A percentile compares a stretch with the other conserved stretches of the same genome.
These are phyloP conservation scores for Buddleja alternifolia DNA, from an alignment of 257 asterid genomes.

Conservation along the genomic window DNA sequence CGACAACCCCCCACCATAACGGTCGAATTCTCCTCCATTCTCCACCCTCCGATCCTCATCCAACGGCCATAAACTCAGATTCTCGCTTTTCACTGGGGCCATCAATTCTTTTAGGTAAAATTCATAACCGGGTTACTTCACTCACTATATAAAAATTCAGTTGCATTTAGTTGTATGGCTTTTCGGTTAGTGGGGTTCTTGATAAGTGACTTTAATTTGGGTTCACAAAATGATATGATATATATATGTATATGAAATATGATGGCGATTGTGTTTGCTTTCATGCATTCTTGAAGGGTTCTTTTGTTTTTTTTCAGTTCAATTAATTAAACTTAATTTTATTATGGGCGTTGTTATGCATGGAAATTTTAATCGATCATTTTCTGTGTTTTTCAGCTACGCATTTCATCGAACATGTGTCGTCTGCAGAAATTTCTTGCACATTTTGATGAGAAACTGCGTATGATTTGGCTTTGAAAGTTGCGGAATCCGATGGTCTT, in stretches of 20 bases:
- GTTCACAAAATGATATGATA: not conserved
- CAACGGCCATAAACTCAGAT: slow-evolving; percentile 41
- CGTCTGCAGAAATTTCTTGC: slow-evolving; percentile 31
- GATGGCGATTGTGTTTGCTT: slow-evolving; percentile 38
- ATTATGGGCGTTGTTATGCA: slow-evolving; percentile 39
- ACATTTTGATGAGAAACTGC: slow-evolving; percentile 38
- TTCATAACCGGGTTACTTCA: not conserved
- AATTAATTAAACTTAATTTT: not conserved
- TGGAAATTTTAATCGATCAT: slow-evolving; percentile 33
- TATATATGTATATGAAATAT: slow-evolving; percentile 4
- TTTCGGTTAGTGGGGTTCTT: slow-evolving; percentile 72
- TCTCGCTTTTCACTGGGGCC: slow-evolving; percentile 39
- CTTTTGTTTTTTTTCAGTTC: slow-evolving; percentile 17
- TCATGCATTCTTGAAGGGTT: slow-evolving; percentile 36
- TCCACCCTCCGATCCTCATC: slow-evolving; percentile 60
- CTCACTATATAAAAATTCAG: slow-evolving; percentile 57
- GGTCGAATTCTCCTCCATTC: slow-evolving; percentile 59
- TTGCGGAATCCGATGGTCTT: slow-evolving; percentile 90
- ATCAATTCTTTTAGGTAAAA: slow-evolving; percentile 28
- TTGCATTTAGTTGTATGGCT: slow-evolving; percentile 41
- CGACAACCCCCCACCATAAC: slow-evolving; percentile 60
- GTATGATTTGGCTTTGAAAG: slow-evolving; percentile 50
- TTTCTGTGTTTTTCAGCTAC: slow-evolving; percentile 47
- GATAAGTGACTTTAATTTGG: slow-evolving; percentile 25
- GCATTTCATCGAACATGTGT: slow-evolving; percentile 43